Base-by-base conservation (phyloP, 768 basidiomycete genomes). In the Sistotremastrum niveocremeum region DNA sequence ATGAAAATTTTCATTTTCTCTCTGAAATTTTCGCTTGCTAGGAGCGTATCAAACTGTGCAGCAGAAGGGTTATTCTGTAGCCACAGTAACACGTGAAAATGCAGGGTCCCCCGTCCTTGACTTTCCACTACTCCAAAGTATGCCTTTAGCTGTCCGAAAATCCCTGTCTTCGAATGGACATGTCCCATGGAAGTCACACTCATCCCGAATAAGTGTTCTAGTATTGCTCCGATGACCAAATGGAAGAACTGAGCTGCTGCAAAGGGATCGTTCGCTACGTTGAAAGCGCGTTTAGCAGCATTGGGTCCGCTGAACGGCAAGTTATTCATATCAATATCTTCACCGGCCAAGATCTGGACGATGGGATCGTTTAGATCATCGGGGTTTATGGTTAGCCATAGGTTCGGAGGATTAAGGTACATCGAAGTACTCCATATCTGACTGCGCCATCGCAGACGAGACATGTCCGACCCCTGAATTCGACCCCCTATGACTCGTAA, bases 381-480 rank as follows among this genome's bases (percentile, higher is more conserved):
- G 1, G 65, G 67, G 48, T 71, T 71, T 3, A 74, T 58, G 0
- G 71, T 74, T 2, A 66, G 49, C 71, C 71, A 74, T 0, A 72
- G 30, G 2, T 44, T 51, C 0, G 68, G 67, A 2, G 64, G 62
- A 10, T 56, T 56, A 29, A 51, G 51, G 1, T 51, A 20, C 0
- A 66, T 28, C 2, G 53, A 56, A 0, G 61, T 68, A 2, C 57
- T 54, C 67, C 68, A 69, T 2, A 71, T 62, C 35, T 69, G 57
- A 2, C 56, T 47, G 1, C 63, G 53, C 5, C 45, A n/a, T n/a
- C n/a, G n/a, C n/a, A n/a, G n/a, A n/a, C n/a, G n/a, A n/a, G n/a
- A n/a, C n/a, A n/a, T n/a, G 35, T 59, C 50, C 0, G 51, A 54
- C 3, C 57, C 57, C 39, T 49, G 30, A 4, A 59, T 51, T 0